Evolutionary conservation across 306 rosid species (phyloP), one percentile per base, ranked within the genome.

Genomic region (Argentina anserina): DNA sequence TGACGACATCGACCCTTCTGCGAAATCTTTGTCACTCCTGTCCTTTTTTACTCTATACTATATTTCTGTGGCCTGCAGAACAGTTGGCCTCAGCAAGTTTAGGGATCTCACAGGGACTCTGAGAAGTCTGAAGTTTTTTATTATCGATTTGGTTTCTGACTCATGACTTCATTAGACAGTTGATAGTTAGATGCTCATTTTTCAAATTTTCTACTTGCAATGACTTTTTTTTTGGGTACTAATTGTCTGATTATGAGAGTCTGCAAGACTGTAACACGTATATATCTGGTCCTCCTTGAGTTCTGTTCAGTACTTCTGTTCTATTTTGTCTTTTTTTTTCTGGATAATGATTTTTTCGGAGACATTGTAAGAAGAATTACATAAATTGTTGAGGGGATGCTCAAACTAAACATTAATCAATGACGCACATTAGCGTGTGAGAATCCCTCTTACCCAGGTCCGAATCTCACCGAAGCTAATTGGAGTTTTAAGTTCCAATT

Each of bases 1-100:
- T 52, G 60, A 56, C 12, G 20, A 56, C 28, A 58, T 13, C 12
- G 63, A 14, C 63, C 15, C 7, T 7, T 58, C 64, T 58, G n/a
- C 64, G 33, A 61, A 61, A 33, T 61, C 67, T 61, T 61, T 61
- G 67, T 61, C 67, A 18, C 39, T 29, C n/a, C n/a, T 11, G 61
- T 55, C 61, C 34, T 55, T 28, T 28, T 26, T 13, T 6, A 13
- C 34, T 28, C 37, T 58, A n/a, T 58, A 4, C 2, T 26, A 28
- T 26, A 58, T 13, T 26, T 58, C 62, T 58, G 6, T 58, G 64
- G 37, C 34, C 37, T 58, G 64, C 64, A 58, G 39, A 58, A 39
- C 37, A 58, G n/a, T 28, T 58, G 64, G n/a, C n/a, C n/a, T 58
- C 64, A 26, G 21, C 64, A 26, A 26, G 20, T 29, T 29, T 58